Conservation (phyloP, 2,329 filamentous ascomycete genomes). For the Elsinoe perseae region DNA sequence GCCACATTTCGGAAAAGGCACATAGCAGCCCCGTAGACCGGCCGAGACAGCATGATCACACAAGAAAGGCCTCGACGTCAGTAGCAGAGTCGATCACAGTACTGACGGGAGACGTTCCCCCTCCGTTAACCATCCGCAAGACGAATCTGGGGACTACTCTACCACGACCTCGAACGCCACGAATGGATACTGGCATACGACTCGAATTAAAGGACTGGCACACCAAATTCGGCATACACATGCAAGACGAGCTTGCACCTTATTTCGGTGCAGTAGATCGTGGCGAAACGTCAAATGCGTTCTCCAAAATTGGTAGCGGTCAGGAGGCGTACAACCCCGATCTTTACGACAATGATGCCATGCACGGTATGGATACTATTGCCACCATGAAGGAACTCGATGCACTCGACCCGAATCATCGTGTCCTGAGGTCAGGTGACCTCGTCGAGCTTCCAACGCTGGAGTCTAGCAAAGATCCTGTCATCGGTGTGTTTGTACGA, state of each 20-base stretch:
- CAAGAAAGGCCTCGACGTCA: neutral
- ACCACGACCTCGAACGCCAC: neutral
- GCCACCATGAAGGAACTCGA: conserved; percentile 23
- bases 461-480: conserved; percentile 27
- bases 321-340: conserved; percentile 9
- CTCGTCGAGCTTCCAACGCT: conserved; percentile 38
- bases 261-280: neutral
- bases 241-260: conserved; percentile 1
- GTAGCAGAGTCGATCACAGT: neutral
- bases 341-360: neutral
- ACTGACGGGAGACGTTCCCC: neutral
- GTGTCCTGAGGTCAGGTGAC: conserved; percentile 39
- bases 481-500: conserved; percentile 44
- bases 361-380: conserved; percentile 18
- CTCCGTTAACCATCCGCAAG: neutral
- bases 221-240: neutral
- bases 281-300: neutral
- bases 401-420: conserved; percentile 29
- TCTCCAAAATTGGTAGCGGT: neutral
- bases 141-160: too few relatives aligned
- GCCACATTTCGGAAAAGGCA: neutral
- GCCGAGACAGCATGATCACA: neutral
- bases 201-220: conserved; percentile 8
- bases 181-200: neutral
- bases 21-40: neutral